Evolutionary conservation across 169 alveolate species (phyloP), one percentile per base, ranked within the genome.

Genomic region (Hepatocystis sp.): DNA sequence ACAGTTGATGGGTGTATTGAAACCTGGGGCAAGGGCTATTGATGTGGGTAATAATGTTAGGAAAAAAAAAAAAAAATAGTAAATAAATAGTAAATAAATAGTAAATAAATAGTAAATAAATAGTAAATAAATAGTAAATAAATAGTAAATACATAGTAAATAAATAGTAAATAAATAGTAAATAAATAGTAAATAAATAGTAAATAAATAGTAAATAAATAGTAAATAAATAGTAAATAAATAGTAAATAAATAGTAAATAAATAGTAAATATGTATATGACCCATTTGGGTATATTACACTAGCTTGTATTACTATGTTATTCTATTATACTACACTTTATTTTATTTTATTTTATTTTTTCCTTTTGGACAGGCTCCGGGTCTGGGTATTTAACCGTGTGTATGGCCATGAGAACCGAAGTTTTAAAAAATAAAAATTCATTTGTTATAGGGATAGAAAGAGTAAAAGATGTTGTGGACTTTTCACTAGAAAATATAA

Each of bases 1-100:
- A 23, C 58, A 68, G 21, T 44, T 78, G 2, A 78, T 78, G 78
- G 52, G 27, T 78, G 89, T 61, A 17, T 3, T 78, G 58, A 78
- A 78, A 25, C 89, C 89, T 10, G 89, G 89, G 4, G 42, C 84
- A 3, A 47, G 89, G 40, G 89, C 89, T n/a, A 60, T 78, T 39
- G 89, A 78, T 51, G 84, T 78, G 17, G 89, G 89, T 78, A 71
- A 71, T 15, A 11, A 2, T 39, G 8, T 23, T 8, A 11, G 27
- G n/a, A 8, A 7, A 27, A 21, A 27, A 51, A 27, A 19, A 15
- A 15, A 15, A 19, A 21, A 28, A 13, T 30, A 21, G 64, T 21
- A 8, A 46, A 47, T 17, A 71, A 4, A 23, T 17, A 49, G 25
- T 2, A 71, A 46, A 40, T n/a, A n/a, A n/a, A n/a, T n/a, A n/a